Percentiles rank a stretch among this genome's conserved stretches.
Evolutionary conservation across 768 basidiomycete species (phyloP).

Genomic region (Mycena galericulata): DNA sequence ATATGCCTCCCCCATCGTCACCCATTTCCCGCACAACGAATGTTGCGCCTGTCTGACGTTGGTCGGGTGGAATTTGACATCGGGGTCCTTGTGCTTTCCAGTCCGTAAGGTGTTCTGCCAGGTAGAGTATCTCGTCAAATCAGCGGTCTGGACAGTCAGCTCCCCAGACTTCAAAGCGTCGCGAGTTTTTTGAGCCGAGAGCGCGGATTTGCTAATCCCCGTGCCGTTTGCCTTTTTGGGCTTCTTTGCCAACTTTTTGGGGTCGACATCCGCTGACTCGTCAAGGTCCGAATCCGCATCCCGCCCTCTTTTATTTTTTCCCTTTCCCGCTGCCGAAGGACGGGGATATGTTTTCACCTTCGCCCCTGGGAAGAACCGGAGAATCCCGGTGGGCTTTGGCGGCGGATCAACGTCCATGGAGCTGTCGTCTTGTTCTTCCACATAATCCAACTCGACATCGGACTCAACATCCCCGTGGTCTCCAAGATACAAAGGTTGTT

Average conservation of each 20-base stretch:
- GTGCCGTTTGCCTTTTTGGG: conserved; percentile 12
- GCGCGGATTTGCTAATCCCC: not conserved
- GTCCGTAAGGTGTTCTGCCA: not conserved
- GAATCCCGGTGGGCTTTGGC: not conserved
- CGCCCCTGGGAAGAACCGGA: not conserved
- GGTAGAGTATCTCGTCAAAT: not conserved
- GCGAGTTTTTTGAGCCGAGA: not conserved
- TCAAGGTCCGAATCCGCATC: not conserved
- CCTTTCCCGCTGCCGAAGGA: not conserved
- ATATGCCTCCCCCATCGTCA: not conserved
- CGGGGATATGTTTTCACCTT: not conserved
- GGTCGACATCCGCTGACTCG: not conserved
- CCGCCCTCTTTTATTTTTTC: not conserved
- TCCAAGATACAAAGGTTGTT: not conserved
- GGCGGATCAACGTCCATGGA: not conserved
- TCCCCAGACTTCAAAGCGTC: not conserved
- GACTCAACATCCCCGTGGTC: not conserved
- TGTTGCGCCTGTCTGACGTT: not conserved
- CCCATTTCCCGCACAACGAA: not conserved
- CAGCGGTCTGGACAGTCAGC: not conserved
- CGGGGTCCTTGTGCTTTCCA: not conserved
- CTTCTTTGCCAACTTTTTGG: not conserved
- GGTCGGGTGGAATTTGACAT: not conserved
- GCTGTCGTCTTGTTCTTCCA: no score
- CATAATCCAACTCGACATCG: not conserved